Percentiles rank a stretch among this genome's conserved stretches.
Conservation (phyloP, 495 filamentous ascomycete species). For the Daldinia vernicosa region DNA sequence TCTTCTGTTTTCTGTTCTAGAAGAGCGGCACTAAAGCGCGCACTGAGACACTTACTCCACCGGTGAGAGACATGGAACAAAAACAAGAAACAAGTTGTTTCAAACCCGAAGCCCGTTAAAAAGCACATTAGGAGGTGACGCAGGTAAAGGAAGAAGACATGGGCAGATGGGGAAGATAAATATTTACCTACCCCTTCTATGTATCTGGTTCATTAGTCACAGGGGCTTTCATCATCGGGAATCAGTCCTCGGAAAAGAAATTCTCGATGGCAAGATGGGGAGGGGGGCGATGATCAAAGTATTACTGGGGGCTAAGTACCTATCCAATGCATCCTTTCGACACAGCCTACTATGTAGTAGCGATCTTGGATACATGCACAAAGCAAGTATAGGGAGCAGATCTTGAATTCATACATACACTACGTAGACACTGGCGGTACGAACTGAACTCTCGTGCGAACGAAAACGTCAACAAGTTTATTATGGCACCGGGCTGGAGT, state of each 20-base stretch:
- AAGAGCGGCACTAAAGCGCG: neutral
- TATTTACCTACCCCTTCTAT: neutral
- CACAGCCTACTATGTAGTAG: neutral
- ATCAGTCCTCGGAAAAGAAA: neutral
- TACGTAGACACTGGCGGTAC: no score
- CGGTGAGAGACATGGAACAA: neutral
- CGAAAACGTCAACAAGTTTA: no score
- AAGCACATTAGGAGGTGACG: neutral
- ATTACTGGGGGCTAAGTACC: neutral
- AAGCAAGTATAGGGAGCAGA: no score
- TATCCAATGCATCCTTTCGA: neutral
- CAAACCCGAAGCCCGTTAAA: neutral
- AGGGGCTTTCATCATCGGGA: neutral
- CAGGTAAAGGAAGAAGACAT: neutral
- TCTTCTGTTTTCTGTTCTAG: neutral
- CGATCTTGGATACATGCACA: neutral
- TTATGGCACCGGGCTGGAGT: neutral
- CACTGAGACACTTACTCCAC: slow-evolving; percentile 5
- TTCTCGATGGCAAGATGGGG: neutral
- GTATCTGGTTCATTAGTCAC: neutral
- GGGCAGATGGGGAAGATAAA: neutral
- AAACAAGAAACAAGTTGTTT: slow-evolving; percentile 15
- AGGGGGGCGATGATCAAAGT: neutral
- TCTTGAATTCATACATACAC: no score
- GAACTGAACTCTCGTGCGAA: no score